Evolutionary conservation across 495 filamentous ascomycete species (phyloP).

Genomic region (Talaromyces adpressus): DNA sequence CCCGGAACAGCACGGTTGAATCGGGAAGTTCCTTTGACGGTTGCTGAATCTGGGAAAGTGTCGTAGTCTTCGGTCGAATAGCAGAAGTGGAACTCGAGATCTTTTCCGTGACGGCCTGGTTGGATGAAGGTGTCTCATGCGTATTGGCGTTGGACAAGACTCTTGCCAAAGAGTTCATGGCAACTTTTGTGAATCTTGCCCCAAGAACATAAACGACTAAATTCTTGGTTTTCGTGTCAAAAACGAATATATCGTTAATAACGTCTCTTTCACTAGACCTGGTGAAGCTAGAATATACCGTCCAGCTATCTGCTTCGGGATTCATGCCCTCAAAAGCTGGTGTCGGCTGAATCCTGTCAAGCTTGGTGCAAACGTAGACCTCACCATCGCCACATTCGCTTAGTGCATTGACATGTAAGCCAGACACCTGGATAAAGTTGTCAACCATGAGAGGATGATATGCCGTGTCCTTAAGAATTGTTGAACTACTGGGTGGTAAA

Average conservation of each 20-base stretch:
- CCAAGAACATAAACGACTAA: slow-evolving; percentile 24
- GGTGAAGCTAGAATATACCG: not conserved
- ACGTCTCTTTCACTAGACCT: not conserved
- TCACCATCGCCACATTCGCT: not conserved
- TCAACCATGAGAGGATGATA: not conserved
- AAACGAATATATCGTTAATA: slow-evolving; percentile 17
- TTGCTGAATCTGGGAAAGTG: not conserved
- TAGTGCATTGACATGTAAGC: not conserved
- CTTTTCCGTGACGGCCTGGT: not conserved
- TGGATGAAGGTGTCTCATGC: not conserved
- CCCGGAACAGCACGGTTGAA: not conserved
- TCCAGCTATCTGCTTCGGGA: not conserved
- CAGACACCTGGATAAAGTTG: not conserved
- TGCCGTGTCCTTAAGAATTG: not conserved
- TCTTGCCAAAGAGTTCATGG: slow-evolving; percentile 17
- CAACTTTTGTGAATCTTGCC: slow-evolving; percentile 21
- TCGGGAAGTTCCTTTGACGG: not conserved
- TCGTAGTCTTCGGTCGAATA: not conserved
- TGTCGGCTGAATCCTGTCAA: not conserved
- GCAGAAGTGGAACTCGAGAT: not conserved
- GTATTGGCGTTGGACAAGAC: slow-evolving; percentile 14
- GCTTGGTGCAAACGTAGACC: not conserved
- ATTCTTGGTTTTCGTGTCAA: slow-evolving; percentile 12
- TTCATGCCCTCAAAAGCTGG: not conserved
- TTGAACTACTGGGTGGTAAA: not conserved